Evolutionary conservation across 1,284 basidiomycete species (phyloP).

Genomic region (Phlebopus sp.): DNA sequence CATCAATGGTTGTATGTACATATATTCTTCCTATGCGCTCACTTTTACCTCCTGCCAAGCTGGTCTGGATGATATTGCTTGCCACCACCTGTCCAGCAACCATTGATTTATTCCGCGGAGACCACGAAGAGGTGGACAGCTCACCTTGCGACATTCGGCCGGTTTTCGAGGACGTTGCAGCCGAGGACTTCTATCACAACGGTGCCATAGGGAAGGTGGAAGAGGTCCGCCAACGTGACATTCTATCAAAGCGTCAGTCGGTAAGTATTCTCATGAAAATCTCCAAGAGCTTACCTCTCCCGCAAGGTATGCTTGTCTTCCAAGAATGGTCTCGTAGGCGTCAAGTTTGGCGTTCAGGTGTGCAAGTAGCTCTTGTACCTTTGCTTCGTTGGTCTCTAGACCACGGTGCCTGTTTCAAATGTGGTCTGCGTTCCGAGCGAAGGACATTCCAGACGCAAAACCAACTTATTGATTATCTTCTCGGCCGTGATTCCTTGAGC

Average conservation of each 20-base stretch:
- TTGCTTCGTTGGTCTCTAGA: constrained; percentile 26
- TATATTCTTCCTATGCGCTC: constrained; percentile 15
- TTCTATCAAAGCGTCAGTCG: constrained; percentile 26
- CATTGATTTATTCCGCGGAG: too few relatives aligned
- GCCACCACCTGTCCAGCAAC: constrained; percentile 28
- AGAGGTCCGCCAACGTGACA: constrained; percentile 55
- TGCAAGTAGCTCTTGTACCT: constrained; percentile 28
- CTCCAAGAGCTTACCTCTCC: constrained; percentile 25
- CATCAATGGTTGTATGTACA: too few relatives aligned
- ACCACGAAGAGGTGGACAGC: too few relatives aligned
- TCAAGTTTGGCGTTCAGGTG: constrained; percentile 29
- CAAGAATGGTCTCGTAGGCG: constrained; percentile 29
- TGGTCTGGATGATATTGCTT: constrained; percentile 29
- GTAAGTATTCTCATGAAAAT: not conserved
- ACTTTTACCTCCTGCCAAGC: constrained; percentile 35
- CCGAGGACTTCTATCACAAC: constrained; percentile 31
- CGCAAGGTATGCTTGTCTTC: constrained; percentile 27
- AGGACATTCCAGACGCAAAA: too few relatives aligned
- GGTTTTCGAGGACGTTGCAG: constrained; percentile 20
- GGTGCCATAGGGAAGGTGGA: constrained; percentile 49
- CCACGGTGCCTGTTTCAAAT: constrained; percentile 14
- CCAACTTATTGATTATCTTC: constrained; percentile 39
- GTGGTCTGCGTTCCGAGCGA: too few relatives aligned
- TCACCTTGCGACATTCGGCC: constrained; percentile 30
- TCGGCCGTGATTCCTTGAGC: constrained; percentile 35